Conservation (phyloP, 2,329 filamentous ascomycete genomes). For the Colletotrichum nymphaeae region DNA sequence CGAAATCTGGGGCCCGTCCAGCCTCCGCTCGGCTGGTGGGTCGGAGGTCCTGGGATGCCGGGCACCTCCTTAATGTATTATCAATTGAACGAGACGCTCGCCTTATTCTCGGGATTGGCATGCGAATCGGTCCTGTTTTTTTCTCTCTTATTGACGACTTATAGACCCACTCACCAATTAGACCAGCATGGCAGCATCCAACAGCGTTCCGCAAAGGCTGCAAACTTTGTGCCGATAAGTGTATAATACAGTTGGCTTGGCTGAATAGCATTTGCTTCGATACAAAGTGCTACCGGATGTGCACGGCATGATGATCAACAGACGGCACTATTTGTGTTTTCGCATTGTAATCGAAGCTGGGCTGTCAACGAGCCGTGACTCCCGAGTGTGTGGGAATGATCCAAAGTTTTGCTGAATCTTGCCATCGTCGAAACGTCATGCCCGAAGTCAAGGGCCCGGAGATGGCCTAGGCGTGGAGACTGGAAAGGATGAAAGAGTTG, state of each 20-base stretch:
- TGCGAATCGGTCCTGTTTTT: constrained; percentile 11
- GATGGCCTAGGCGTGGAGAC: not conserved
- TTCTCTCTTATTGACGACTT: constrained; percentile 20
- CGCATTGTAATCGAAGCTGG: constrained; percentile 8
- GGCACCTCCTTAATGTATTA: constrained; percentile 17
- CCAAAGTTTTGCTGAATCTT: constrained; percentile 11
- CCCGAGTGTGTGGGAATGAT: constrained; percentile 4
- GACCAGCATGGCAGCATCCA: constrained; percentile 11
- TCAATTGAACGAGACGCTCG: constrained; percentile 17
- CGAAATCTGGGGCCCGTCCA: not conserved
- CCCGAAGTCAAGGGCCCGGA: constrained; percentile 13
- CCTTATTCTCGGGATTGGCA: constrained; percentile 14
- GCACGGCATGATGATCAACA: constrained; percentile 5
- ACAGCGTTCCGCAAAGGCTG: not conserved
- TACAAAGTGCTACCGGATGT: constrained; percentile 22
- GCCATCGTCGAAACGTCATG: constrained; percentile 18
- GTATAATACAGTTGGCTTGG: constrained; percentile 25
- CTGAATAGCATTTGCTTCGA: constrained; percentile 25
- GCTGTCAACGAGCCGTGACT: not conserved
- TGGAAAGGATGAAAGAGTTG: constrained; percentile 16
- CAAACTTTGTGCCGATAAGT: constrained; percentile 17
- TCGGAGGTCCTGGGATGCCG: constrained; percentile 8
- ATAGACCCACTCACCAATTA: constrained; percentile 32
- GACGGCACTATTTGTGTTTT: constrained; percentile 20
- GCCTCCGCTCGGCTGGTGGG: constrained; percentile 4